Evolutionary conservation across 805 yeast species (phyloP).

Genomic region (Ogataea angusta): DNA sequence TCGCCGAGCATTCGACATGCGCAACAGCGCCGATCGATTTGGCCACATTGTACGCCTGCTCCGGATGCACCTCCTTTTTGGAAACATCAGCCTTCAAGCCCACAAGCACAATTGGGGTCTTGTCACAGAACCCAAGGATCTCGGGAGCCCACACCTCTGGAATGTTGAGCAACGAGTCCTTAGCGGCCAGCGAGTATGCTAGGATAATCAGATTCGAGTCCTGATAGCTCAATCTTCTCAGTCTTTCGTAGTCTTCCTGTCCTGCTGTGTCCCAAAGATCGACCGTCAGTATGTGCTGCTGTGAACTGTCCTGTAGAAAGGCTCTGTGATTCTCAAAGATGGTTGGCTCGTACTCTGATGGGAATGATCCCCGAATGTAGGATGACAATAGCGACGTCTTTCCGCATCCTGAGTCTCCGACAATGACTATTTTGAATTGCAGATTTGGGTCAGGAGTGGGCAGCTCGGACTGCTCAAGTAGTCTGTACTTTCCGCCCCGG

Average conservation of each 20-base stretch:
- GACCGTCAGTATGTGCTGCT: conserved; percentile 79
- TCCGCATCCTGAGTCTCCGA: conserved; percentile 99
- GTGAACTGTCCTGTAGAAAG: conserved; percentile 86
- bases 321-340: conserved; percentile 94
- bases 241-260: conserved; percentile 85
- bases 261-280: conserved; percentile 98
- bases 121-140: conserved; percentile 77
- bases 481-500: conserved; percentile 22
- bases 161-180: conserved; percentile 65
- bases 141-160: conserved; percentile 88
- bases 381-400: conserved; percentile 93
- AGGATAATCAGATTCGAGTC: conserved; percentile 73
- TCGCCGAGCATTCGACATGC: conserved; percentile 80
- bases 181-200: conserved; percentile 69
- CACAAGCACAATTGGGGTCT: conserved; percentile 71
- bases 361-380: conserved; percentile 92
- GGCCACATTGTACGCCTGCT: conserved; percentile 27
- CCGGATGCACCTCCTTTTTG: conserved; percentile 22
- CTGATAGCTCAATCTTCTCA: conserved; percentile 84
- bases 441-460: conserved; percentile 33
- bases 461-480: conserved; percentile 20
- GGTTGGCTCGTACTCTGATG: conserved; percentile 96
- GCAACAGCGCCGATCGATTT: conserved; percentile 60
- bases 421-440: conserved; percentile 63
- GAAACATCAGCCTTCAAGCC: conserved; percentile 79